These are phyloP conservation scores for Rosa hybrid DNA, from an alignment of 331 rosid genomes.

Conservation along the genomic window DNA sequence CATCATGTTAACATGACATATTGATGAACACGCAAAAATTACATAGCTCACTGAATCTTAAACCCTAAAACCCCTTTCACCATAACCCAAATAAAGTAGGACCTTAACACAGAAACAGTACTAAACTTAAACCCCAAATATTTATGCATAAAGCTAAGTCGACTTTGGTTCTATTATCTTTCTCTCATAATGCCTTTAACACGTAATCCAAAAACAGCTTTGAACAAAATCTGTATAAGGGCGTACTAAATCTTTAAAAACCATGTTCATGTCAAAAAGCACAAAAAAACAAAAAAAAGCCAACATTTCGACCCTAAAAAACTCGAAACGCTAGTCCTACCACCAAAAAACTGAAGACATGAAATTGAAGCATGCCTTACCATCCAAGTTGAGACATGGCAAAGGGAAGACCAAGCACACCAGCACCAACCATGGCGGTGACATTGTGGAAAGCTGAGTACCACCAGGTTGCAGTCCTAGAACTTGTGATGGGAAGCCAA, in stretches of 20 bases:
- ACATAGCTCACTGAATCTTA: neutral
- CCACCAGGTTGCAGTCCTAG: slow-evolving; percentile 55
- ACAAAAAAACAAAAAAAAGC: neutral
- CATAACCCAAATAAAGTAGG: neutral
- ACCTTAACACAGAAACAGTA: no score
- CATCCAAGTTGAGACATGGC: slow-evolving; percentile 79
- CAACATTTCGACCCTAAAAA: neutral
- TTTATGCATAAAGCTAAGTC: neutral
- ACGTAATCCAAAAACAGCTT: neutral
- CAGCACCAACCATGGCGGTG: slow-evolving; percentile 78
- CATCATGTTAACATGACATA: neutral
- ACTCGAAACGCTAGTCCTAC: neutral
- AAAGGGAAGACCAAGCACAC: slow-evolving; percentile 66
- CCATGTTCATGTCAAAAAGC: neutral
- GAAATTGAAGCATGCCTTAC: slow-evolving; percentile 18
- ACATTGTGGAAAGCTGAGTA: slow-evolving; percentile 65
- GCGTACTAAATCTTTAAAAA: neutral
- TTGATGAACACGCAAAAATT: neutral
- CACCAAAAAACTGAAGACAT: neutral
- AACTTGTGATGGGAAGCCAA: slow-evolving; percentile 59
- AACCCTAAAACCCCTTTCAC: neutral
- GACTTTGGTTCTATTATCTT: neutral
- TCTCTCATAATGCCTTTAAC: neutral
- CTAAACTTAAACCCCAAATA: neutral
- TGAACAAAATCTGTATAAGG: neutral